Conservation (phyloP, 345 rosid species). For the Euphorbia pulcherrima region DNA sequence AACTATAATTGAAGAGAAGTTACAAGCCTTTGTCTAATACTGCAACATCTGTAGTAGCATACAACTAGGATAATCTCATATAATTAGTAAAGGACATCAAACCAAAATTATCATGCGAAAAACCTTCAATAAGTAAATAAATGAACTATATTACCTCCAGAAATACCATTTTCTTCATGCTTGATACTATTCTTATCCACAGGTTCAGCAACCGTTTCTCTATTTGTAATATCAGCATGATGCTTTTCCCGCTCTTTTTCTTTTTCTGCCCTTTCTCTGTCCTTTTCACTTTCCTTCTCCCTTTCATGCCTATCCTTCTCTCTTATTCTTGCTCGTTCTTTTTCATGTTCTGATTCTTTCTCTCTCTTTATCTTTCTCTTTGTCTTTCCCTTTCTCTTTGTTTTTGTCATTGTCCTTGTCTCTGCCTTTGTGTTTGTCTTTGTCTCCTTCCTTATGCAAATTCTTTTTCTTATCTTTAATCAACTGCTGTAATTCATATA, state of each 20-base stretch:
- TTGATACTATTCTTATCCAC: slow-evolving; percentile 44
- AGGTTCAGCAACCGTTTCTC: slow-evolving; percentile 50
- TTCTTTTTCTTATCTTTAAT: slow-evolving; percentile 72
- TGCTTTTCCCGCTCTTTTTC: slow-evolving; percentile 63
- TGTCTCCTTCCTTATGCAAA: slow-evolving; percentile 55
- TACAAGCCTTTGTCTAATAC: too few species aligned
- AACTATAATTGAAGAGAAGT: too few species aligned
- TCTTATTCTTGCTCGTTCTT: slow-evolving; percentile 49
- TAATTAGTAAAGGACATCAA: not conserved
- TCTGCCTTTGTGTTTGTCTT: slow-evolving; percentile 23
- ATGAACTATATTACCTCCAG: slow-evolving; percentile 37
- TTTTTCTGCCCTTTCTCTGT: slow-evolving; percentile 49
- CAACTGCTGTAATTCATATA: slow-evolving; percentile 64
- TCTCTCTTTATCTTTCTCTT: slow-evolving; percentile 44
- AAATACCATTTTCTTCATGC: slow-evolving; percentile 52
- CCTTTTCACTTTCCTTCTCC: slow-evolving; percentile 56
- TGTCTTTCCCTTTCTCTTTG: slow-evolving; percentile 41
- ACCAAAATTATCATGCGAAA: not conserved
- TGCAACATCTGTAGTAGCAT: too few species aligned
- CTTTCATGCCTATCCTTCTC: slow-evolving; percentile 73
- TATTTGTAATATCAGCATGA: slow-evolving; percentile 44
- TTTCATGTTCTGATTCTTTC: slow-evolving; percentile 62
- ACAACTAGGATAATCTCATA: not conserved
- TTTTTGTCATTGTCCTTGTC: slow-evolving; percentile 48
- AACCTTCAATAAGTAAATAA: slow-evolving; percentile 8